phyloP scores from a whole-genome alignment of 1,284 basidiomycete species.

The Ustilago sp. region DNA sequence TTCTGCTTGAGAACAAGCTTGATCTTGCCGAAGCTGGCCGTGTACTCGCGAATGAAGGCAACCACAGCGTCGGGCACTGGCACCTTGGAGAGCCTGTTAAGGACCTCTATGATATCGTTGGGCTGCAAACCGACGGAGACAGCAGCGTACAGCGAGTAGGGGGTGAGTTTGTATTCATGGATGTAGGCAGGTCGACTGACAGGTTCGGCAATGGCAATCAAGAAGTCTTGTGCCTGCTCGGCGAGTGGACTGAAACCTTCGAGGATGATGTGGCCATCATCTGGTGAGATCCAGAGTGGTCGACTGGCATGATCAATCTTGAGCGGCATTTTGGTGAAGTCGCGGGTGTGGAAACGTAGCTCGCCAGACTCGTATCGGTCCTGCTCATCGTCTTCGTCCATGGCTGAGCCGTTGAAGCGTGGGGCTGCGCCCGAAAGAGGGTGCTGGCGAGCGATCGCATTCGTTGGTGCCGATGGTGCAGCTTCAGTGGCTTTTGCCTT shows the following conservation, averaged over 20 bases:
- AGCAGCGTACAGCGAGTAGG: constrained; percentile 96
- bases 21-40: constrained; percentile 68
- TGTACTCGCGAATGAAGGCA: constrained; percentile 67
- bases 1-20: constrained; percentile 69
- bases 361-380: constrained; percentile 41
- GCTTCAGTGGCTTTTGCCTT: constrained; percentile 15
- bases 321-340: constrained; percentile 65
- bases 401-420: constrained; percentile 38
- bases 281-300: constrained; percentile 68
- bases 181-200: constrained; percentile 98
- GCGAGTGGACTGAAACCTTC: constrained; percentile 79
- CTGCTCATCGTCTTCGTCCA: constrained; percentile 50
- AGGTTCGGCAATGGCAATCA: constrained; percentile 97
- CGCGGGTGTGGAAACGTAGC: constrained; percentile 80
- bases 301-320: constrained; percentile 66
- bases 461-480: constrained; percentile 6
- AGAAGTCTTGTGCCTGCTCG: constrained; percentile 97
- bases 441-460: constrained; percentile 37
- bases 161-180: constrained; percentile 98
- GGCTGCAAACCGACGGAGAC: constrained; percentile 98
- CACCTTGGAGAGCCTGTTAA: constrained; percentile 70
- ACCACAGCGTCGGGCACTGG: constrained; percentile 64
- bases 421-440: constrained; percentile 49
- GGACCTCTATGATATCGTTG: constrained; percentile 95
- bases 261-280: constrained; percentile 67